Conservation (phyloP, 257 asterid species). For the Capsicum chinense region DNA sequence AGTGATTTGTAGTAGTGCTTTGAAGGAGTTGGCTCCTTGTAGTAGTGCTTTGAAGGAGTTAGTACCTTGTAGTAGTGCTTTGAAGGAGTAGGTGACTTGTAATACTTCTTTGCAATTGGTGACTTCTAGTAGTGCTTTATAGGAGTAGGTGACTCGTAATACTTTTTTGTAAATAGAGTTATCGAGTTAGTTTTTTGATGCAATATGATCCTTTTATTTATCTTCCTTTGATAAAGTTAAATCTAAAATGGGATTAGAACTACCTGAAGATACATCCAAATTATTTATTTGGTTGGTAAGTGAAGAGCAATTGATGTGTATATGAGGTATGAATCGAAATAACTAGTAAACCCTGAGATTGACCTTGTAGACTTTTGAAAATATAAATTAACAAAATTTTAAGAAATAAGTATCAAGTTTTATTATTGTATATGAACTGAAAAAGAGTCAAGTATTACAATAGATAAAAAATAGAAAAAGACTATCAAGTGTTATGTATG, state of each 20-base stretch:
- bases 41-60: no score
- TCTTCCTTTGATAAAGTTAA: neutral
- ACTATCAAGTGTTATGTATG: neutral
- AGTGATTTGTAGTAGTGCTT: no score
- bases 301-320: conserved; percentile 3
- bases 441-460: neutral
- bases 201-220: neutral
- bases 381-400: neutral
- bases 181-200: no score
- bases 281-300: conserved; percentile 2
- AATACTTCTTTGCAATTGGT: no score
- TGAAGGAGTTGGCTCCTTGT: no score
- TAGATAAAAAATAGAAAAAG: neutral
- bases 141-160: no score
- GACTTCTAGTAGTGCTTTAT: no score
- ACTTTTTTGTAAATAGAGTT: no score
- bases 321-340: conserved; percentile 21
- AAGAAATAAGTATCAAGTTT: neutral
- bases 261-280: conserved; percentile 1
- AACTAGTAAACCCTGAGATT: conserved; percentile 22
- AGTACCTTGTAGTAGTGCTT: no score
- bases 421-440: neutral
- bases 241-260: neutral
- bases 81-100: no score
- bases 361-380: neutral